Evolutionary conservation across 2,329 filamentous ascomycete species (phyloP), one percentile per base, ranked within the genome.

Genomic region (Exophiala aquamarina): DNA sequence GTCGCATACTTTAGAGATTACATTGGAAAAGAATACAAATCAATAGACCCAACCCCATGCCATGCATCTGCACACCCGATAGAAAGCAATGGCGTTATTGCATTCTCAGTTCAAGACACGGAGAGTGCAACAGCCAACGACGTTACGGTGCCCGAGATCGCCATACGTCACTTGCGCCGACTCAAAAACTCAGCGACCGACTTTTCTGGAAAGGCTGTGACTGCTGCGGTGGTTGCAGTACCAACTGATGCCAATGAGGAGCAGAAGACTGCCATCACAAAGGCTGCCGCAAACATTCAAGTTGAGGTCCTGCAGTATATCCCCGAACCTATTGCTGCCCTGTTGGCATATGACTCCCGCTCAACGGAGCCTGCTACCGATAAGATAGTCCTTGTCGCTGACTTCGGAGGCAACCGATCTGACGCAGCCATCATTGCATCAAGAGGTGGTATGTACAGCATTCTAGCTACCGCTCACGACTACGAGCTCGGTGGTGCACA

Each of bases 1-100:
- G 81, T 96, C 65, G 88, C 89, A 66, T 95, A 89, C 76, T 98
- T 97, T 78, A 85, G 90, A 71, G 93, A 98, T 65, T 96, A 90
- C 70, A 73, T 98, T 43, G 93, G 93, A 61, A 88, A 95, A 79
- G 87, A 95, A 87, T 94, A 83, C 66, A 91, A 94, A 75, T 87
- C 89, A 57, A 95, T 98, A 78, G 93, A 98, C 70, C 89, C 92
- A 56, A 94, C 89, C 43, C 89, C 94, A 68, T 91, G 86, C 78
- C 92, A 97, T 70, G 86, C 89, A 61, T 94, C 90, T 47, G 89
- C 92, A 47, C 93, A 96, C 72, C 91, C 93, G 55, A 73, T 88
- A 68, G 86, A 94, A 57, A 71, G 78, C 59, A 79, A 83, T 54
- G 82, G 81, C 54, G 78, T 80, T 47, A 80, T 96, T 54, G 82